Conservation (phyloP, 2,329 filamentous ascomycete genomes). For the Dryadomyces quercus-mongolicae region DNA sequence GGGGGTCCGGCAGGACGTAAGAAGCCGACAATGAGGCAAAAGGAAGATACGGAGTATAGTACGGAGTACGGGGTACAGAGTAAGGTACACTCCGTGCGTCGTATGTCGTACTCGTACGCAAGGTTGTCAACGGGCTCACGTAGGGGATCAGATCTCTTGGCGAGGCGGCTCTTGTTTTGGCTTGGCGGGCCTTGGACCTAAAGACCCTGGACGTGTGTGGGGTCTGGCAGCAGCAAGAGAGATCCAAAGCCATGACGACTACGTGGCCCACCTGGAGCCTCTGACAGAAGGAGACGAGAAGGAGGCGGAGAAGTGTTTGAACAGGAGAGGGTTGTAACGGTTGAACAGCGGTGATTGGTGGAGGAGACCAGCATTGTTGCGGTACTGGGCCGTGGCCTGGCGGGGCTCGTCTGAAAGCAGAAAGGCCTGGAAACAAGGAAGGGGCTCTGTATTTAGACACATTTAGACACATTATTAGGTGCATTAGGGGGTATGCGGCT, state of each 20-base stretch:
- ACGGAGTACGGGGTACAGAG: not conserved
- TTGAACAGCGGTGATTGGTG: not conserved
- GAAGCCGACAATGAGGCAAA: too few relatives aligned
- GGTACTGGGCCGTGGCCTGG: not conserved
- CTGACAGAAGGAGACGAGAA: not conserved
- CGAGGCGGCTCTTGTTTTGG: constrained; percentile 4
- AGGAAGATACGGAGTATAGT: too few relatives aligned
- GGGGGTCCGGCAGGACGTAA: not conserved
- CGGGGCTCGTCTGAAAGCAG: too few relatives aligned
- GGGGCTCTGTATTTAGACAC: too few relatives aligned
- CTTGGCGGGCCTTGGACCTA: not conserved
- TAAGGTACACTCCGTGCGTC: not conserved
- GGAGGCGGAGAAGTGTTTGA: constrained; percentile 1
- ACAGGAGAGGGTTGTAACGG: not conserved
- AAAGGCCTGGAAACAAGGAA: too few relatives aligned
- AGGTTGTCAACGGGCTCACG: too few relatives aligned
- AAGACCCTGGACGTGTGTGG: not conserved
- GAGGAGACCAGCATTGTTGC: not conserved
- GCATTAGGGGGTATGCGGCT: too few relatives aligned
- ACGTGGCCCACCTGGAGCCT: not conserved
- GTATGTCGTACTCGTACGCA: not conserved
- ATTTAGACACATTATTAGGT: too few relatives aligned
- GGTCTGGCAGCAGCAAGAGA: too few relatives aligned
- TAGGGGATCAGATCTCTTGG: not conserved
- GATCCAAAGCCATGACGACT: not conserved